Percentiles rank a stretch among this genome's conserved stretches.
Evolutionary conservation across 148 eudicot genomes (phyloP).

Genomic region (Rhododendron henanense): DNA sequence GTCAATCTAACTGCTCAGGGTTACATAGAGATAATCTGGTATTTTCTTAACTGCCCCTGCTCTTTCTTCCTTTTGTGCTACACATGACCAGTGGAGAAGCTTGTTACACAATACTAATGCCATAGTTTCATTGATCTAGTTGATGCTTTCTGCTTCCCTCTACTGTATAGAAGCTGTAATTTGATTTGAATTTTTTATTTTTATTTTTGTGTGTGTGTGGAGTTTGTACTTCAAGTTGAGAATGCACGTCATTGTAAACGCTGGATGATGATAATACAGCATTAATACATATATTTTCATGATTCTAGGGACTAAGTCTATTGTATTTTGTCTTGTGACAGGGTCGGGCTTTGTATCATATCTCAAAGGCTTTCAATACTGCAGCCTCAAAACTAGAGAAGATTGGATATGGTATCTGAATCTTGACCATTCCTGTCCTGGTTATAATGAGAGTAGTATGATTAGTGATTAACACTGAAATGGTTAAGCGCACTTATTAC

Average conservation of each 20-base stretch:
- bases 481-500: background rate
- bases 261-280: background rate
- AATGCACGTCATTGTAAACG: background rate
- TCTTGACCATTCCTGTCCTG: background rate
- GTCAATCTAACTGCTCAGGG: background rate
- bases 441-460: slow-evolving; percentile 6
- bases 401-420: slow-evolving; percentile 75
- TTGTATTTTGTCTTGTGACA: slow-evolving; percentile 22
- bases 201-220: background rate
- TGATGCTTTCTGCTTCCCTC: background rate
- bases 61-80: background rate
- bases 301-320: background rate
- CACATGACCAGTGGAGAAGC: background rate
- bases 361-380: slow-evolving; percentile 81
- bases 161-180: background rate
- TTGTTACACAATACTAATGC: background rate
- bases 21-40: background rate
- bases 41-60: background rate
- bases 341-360: slow-evolving; percentile 85
- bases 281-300: background rate
- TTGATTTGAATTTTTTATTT: background rate
- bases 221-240: background rate
- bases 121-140: background rate
- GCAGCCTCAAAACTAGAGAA: slow-evolving; percentile 87
- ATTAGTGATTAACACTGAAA: background rate